Evolutionary conservation across 1,284 basidiomycete genomes (phyloP).

Genomic region (Tranzscheliella williamsii): DNA sequence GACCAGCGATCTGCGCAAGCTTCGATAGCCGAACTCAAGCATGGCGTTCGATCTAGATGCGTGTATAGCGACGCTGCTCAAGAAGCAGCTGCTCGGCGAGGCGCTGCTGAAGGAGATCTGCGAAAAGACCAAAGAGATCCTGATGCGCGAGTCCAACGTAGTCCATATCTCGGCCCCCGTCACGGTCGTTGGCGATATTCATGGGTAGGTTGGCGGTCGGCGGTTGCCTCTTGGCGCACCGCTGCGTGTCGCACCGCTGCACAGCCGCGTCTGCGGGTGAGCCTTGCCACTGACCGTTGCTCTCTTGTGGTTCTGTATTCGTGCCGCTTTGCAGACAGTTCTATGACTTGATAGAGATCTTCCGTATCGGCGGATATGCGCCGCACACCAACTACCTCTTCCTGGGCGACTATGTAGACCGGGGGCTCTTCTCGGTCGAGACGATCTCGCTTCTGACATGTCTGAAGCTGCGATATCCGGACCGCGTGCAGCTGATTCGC

Average conservation of each 20-base stretch:
- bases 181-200: slow-evolving; percentile 98
- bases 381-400: slow-evolving; percentile 93
- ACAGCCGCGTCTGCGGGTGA: no score
- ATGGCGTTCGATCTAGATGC: slow-evolving; percentile 60
- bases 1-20: no score
- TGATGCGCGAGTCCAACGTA: slow-evolving; percentile 98
- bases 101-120: slow-evolving; percentile 59
- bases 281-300: neutral
- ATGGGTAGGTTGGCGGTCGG: slow-evolving; percentile 84
- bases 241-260: neutral
- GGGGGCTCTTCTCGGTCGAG: slow-evolving; percentile 95
- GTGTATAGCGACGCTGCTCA: slow-evolving; percentile 57
- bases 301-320: neutral
- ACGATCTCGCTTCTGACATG: slow-evolving; percentile 96
- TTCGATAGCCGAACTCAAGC: neutral
- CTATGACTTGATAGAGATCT: slow-evolving; percentile 98
- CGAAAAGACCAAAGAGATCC: slow-evolving; percentile 66
- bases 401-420: slow-evolving; percentile 91
- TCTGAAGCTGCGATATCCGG: slow-evolving; percentile 94
- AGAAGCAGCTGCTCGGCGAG: slow-evolving; percentile 60
- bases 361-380: slow-evolving; percentile 94
- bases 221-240: neutral
- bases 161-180: slow-evolving; percentile 97
- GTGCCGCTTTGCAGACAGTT: slow-evolving; percentile 77
- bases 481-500: slow-evolving; percentile 92